phyloP scores from a whole-genome alignment of 2,329 filamentous ascomycete species.

The Claviceps sp. region DNA sequence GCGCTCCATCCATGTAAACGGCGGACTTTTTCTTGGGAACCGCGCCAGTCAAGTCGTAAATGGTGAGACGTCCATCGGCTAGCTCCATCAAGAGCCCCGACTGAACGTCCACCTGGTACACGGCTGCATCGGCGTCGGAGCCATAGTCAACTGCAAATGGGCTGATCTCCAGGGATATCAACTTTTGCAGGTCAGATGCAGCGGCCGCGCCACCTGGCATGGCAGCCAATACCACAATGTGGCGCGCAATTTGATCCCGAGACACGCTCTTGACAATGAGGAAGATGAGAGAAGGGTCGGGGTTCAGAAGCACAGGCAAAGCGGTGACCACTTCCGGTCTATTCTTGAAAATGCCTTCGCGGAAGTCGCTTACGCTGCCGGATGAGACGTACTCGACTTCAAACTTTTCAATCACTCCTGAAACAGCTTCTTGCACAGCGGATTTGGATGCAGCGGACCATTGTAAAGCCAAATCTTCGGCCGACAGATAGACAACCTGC shows the following conservation, averaged over 20 bases:
- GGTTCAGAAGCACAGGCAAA: slow-evolving; percentile 33
- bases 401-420: slow-evolving; percentile 21
- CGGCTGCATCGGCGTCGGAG: slow-evolving; percentile 8
- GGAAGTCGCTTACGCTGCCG: slow-evolving; percentile 32
- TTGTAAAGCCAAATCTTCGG: slow-evolving; percentile 29
- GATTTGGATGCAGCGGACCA: slow-evolving; percentile 23
- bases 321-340: slow-evolving; percentile 38
- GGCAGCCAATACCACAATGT: slow-evolving; percentile 21
- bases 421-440: slow-evolving; percentile 21
- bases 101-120: slow-evolving; percentile 46
- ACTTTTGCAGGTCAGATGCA: slow-evolving; percentile 18
- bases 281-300: slow-evolving; percentile 38
- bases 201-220: slow-evolving; percentile 13
- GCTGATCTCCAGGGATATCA: slow-evolving; percentile 27
- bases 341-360: slow-evolving; percentile 41
- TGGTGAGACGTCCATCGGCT: slow-evolving; percentile 35
- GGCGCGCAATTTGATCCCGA: slow-evolving; percentile 16
- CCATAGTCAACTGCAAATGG: slow-evolving; percentile 18
- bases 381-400: slow-evolving; percentile 37
- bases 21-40: slow-evolving; percentile 47
- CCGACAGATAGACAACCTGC: slow-evolving; percentile 45
- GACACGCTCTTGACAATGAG: slow-evolving; percentile 30
- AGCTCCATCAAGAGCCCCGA: slow-evolving; percentile 53
- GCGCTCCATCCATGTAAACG: slow-evolving; percentile 35
- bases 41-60: slow-evolving; percentile 50